Evolutionary conservation across 306 rosid species (phyloP).

Genomic region (Begonia loranthoides): DNA sequence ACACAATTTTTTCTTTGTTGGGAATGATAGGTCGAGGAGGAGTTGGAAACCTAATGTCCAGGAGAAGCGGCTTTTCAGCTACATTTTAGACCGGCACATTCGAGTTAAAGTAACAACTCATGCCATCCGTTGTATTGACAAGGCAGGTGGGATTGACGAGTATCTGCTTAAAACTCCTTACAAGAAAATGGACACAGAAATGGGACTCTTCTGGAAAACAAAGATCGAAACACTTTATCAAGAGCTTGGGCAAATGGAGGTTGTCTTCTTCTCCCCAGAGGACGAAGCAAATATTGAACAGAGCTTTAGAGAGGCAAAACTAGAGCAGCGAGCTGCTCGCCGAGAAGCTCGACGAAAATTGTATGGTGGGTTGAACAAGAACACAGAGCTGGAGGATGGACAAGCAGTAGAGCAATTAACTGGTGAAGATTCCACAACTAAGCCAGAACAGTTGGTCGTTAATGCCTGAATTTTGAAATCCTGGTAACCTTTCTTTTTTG

Average conservation of each 20-base stretch:
- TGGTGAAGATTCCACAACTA: constrained; percentile 12
- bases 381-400: constrained; percentile 27
- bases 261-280: constrained; percentile 55
- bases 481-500: too few relatives aligned
- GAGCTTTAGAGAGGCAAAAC: constrained; percentile 47
- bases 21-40: constrained; percentile 60
- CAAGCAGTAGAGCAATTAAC: constrained; percentile 11
- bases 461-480: constrained; percentile 10
- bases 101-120: constrained; percentile 84
- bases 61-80: constrained; percentile 87
- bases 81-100: constrained; percentile 72
- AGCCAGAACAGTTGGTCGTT: constrained; percentile 27
- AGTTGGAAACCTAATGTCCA: constrained; percentile 91
- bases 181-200: constrained; percentile 83
- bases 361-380: constrained; percentile 28
- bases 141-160: constrained; percentile 92
- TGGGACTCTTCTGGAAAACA: constrained; percentile 82
- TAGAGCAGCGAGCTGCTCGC: constrained; percentile 44
- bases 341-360: constrained; percentile 46
- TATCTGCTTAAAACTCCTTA: constrained; percentile 87
- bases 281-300: constrained; percentile 57
- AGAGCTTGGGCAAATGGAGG: constrained; percentile 58
- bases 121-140: constrained; percentile 86
- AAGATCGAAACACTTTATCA: constrained; percentile 68
- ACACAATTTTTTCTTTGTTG: constrained; percentile 1